Evolutionary conservation across 495 filamentous ascomycete species (phyloP).

Genomic region (Lepidopterella palustris): DNA sequence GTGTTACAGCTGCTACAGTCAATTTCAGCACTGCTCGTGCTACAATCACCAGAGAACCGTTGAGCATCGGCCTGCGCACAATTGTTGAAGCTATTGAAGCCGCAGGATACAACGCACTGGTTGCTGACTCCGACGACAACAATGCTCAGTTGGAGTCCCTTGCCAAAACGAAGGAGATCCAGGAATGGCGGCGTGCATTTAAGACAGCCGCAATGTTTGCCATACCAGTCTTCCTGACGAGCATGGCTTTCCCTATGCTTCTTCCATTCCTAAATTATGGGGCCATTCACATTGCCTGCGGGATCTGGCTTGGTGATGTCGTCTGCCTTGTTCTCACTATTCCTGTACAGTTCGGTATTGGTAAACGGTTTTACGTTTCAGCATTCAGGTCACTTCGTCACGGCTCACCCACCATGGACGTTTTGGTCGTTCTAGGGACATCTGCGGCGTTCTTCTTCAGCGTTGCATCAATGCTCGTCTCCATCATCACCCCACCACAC

Average conservation of each 20-base stretch:
- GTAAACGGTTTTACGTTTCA: slow-evolving; percentile 82
- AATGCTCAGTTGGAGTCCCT: slow-evolving; percentile 95
- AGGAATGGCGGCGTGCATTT: slow-evolving; percentile 82
- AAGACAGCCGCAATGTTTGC: slow-evolving; percentile 69
- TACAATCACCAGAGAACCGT: slow-evolving; percentile 61
- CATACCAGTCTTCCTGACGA: slow-evolving; percentile 83
- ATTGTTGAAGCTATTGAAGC: slow-evolving; percentile 78
- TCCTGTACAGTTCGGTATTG: slow-evolving; percentile 94
- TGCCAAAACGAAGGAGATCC: slow-evolving; percentile 92
- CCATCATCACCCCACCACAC: slow-evolving; percentile 62
- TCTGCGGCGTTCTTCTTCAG: slow-evolving; percentile 99
- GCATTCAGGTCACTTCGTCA: slow-evolving; percentile 90
- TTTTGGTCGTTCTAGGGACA: slow-evolving; percentile 88
- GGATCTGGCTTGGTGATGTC: slow-evolving; percentile 82
- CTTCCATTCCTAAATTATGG: slow-evolving; percentile 61
- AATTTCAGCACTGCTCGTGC: slow-evolving; percentile 61
- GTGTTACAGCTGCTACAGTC: slow-evolving; percentile 66
- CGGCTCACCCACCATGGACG: slow-evolving; percentile 92
- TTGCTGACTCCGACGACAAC: slow-evolving; percentile 88
- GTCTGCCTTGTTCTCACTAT: slow-evolving; percentile 76
- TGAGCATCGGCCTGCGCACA: slow-evolving; percentile 66
- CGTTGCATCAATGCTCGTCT: slow-evolving; percentile 77
- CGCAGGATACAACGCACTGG: slow-evolving; percentile 75
- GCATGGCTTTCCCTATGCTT: slow-evolving; percentile 68
- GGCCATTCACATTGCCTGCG: slow-evolving; percentile 50